These are phyloP conservation scores for Colletotrichum tanaceti DNA, from an alignment of 2,329 filamentous ascomycete genomes.

Conservation along the genomic window DNA sequence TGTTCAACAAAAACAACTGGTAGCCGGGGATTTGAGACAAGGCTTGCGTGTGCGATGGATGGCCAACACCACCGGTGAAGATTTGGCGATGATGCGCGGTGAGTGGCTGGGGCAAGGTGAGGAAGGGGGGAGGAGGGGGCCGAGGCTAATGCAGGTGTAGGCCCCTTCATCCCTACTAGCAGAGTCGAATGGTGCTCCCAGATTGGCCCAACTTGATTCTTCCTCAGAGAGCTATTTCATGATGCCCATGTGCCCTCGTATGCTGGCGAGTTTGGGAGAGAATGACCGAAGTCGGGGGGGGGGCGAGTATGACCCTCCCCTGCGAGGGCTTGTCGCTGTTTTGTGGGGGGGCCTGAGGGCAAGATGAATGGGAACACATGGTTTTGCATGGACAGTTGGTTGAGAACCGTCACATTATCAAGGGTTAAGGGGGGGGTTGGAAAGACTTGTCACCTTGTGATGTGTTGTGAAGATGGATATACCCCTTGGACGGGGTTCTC, in stretches of 20 bases:
- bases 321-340: conserved; percentile 17
- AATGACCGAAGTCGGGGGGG: conserved; percentile 31
- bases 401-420: neutral
- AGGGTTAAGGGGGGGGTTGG: neutral
- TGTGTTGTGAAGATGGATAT: neutral
- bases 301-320: conserved; percentile 35
- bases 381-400: neutral
- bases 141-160: conserved; percentile 39
- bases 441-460: conserved; percentile 5
- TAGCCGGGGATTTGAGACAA: neutral
- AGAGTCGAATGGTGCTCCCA: neutral
- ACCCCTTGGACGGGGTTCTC: neutral
- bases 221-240: conserved; percentile 20
- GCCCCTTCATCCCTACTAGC: neutral
- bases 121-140: neutral
- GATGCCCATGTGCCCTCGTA: conserved; percentile 28
- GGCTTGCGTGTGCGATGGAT: neutral
- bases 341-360: neutral
- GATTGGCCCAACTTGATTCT: conserved; percentile 7
- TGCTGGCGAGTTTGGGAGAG: conserved; percentile 1
- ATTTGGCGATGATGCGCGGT: conserved; percentile 30
- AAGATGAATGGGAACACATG: conserved; percentile 25
- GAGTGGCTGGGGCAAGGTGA: conserved; percentile 23
- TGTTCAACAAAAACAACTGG: neutral
- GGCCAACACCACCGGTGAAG: conserved; percentile 20